A percentile compares a stretch with the other conserved stretches of the same genome.
phyloP scores from a whole-genome alignment of 306 rosid genomes.

The Bauhinia variegata region DNA sequence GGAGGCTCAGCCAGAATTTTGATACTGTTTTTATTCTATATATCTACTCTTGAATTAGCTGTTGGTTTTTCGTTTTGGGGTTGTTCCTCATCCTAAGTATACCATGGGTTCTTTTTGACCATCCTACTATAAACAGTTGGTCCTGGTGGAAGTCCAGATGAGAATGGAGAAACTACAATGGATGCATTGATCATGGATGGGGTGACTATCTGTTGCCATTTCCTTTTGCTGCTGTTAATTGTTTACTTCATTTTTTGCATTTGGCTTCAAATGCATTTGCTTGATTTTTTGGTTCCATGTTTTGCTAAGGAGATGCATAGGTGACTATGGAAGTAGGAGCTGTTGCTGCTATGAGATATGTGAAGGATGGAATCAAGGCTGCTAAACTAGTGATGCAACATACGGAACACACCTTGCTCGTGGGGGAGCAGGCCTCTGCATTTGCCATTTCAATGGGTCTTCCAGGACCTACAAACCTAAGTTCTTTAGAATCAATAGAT shows the following conservation, averaged over 20 bases:
- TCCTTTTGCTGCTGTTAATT: background rate
- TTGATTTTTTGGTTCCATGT: slow-evolving; percentile 42
- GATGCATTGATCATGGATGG: slow-evolving; percentile 96
- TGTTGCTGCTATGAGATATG: slow-evolving; percentile 89
- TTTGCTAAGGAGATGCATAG: slow-evolving; percentile 70
- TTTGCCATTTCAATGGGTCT: slow-evolving; percentile 96
- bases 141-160: slow-evolving; percentile 99
- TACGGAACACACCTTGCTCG: slow-evolving; percentile 82
- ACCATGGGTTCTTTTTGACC: slow-evolving; percentile 7
- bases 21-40: slow-evolving; percentile 8
- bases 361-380: slow-evolving; percentile 88
- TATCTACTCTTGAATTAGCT: background rate
- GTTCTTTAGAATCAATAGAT: slow-evolving; percentile 71
- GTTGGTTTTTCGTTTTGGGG: slow-evolving; percentile 1
- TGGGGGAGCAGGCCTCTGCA: slow-evolving; percentile 83
- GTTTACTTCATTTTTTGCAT: slow-evolving; percentile 18
- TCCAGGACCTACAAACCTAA: slow-evolving; percentile 84
- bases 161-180: slow-evolving; percentile 92
- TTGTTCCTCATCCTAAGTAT: slow-evolving; percentile 8
- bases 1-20: background rate
- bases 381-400: slow-evolving; percentile 85
- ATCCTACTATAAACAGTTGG: slow-evolving; percentile 61
- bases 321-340: slow-evolving; percentile 98
- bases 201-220: slow-evolving; percentile 51
- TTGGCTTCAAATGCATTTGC: slow-evolving; percentile 12